A percentile compares a stretch with the other conserved stretches of the same genome.
Evolutionary conservation across 1,284 basidiomycete species (phyloP).

Genomic region (Pascua guehoae): DNA sequence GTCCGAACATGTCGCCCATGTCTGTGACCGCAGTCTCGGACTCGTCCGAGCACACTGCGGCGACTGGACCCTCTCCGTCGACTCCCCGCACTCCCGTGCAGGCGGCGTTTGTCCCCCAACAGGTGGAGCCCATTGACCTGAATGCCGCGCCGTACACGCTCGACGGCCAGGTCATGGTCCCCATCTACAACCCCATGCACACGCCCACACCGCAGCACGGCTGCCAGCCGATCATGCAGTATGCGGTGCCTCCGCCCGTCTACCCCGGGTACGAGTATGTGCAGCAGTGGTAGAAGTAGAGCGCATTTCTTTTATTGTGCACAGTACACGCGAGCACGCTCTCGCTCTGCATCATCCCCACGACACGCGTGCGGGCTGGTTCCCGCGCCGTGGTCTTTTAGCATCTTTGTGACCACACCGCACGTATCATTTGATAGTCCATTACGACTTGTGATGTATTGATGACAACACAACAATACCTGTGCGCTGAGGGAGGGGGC

Average conservation of each 20-base stretch:
- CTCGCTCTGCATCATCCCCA: not conserved
- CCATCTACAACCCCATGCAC: constrained; percentile 1
- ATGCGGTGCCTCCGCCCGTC: not conserved
- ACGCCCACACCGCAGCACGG: not conserved
- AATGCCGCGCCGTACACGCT: constrained; percentile 6
- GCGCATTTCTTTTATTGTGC: not conserved
- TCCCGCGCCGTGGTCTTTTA: not conserved
- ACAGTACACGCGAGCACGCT: not conserved
- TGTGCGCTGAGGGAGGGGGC: too few relatives aligned
- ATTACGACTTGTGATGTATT: constrained; percentile 9
- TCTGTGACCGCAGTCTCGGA: constrained; percentile 7
- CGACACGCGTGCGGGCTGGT: too few relatives aligned
- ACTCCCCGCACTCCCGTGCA: constrained; percentile 16
- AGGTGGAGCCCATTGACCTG: constrained; percentile 9
- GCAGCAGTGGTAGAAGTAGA: constrained; percentile 12
- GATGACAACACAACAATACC: constrained; percentile 1
- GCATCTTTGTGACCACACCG: constrained; percentile 1
- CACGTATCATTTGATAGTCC: constrained; percentile 7
- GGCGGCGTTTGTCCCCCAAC: constrained; percentile 10
- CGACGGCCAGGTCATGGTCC: constrained; percentile 4
- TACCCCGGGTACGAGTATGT: constrained; percentile 14
- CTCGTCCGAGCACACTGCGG: constrained; percentile 3
- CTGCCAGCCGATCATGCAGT: not conserved
- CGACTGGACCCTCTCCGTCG: constrained; percentile 5
- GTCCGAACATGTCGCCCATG: constrained; percentile 12